These are phyloP conservation scores for Hypomontagnella monticulosa DNA, from an alignment of 495 filamentous ascomycete species.

Conservation along the genomic window DNA sequence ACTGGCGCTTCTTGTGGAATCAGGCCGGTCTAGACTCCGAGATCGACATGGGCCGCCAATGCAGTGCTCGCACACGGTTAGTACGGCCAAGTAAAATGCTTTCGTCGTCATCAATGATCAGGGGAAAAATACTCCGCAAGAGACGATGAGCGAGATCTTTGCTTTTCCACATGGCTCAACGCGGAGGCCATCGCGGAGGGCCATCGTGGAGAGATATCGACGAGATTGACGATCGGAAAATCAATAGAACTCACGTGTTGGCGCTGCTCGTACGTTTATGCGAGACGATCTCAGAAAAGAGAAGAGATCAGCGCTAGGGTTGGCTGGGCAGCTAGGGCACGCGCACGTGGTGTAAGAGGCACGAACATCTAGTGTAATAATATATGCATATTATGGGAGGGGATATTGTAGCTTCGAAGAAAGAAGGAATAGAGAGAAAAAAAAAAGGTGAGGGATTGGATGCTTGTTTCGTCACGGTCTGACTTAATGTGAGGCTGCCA, in stretches of 20 bases:
- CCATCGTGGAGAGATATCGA: slow-evolving; percentile 11
- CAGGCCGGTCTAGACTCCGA: slow-evolving; percentile 45
- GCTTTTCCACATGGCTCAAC: background rate
- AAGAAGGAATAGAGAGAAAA: background rate
- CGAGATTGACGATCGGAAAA: slow-evolving; percentile 24
- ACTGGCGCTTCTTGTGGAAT: slow-evolving; percentile 33
- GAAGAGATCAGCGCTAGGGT: slow-evolving; percentile 27
- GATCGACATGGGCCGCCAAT: slow-evolving; percentile 39
- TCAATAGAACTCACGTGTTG: slow-evolving; percentile 1
- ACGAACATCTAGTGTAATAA: slow-evolving; percentile 5
- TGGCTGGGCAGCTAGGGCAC: slow-evolving; percentile 3
- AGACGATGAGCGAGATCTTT: slow-evolving; percentile 13
- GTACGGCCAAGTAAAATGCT: slow-evolving; percentile 7
- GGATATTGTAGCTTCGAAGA: background rate
- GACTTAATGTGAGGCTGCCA: slow-evolving; percentile 12
- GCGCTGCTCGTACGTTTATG: slow-evolving; percentile 21
- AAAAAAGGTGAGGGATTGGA: slow-evolving; percentile 4
- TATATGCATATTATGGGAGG: slow-evolving; percentile 5
- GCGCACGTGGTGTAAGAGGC: slow-evolving; percentile 24
- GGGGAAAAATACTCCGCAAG: slow-evolving; percentile 21
- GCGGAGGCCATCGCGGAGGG: background rate
- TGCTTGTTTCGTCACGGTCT: slow-evolving; percentile 10
- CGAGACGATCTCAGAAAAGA: slow-evolving; percentile 20
- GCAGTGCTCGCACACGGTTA: slow-evolving; percentile 10
- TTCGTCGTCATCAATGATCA: slow-evolving; percentile 11